These are phyloP conservation scores for Grosmannia serpens DNA, from an alignment of 2,329 filamentous ascomycete species.

Conservation along the genomic window DNA sequence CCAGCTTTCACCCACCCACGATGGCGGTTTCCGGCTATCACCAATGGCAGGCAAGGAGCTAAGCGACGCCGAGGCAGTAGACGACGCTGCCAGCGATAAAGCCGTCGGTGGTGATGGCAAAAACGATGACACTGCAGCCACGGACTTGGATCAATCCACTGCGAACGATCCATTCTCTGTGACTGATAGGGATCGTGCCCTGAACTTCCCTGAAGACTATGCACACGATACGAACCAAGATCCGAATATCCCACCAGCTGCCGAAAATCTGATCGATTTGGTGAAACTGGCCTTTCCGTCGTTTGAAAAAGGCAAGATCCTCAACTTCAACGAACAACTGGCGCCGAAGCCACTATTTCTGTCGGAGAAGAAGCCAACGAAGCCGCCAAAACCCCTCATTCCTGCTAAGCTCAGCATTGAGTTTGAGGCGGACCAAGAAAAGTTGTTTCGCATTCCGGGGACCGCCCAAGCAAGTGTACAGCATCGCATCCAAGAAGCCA, in stretches of 20 bases:
- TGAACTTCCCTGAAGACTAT: conserved; percentile 34
- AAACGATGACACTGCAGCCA: conserved; percentile 14
- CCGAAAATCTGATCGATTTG: conserved; percentile 62
- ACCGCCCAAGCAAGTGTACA: conserved; percentile 41
- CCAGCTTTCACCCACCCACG: conserved; percentile 29
- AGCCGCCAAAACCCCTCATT: conserved; percentile 69
- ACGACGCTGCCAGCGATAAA: not conserved
- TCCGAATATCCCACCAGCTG: conserved; percentile 53
- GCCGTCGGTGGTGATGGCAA: not conserved
- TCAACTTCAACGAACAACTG: conserved; percentile 73
- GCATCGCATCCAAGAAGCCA: conserved; percentile 41
- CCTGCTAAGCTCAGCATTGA: conserved; percentile 86
- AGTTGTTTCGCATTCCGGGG: conserved; percentile 66
- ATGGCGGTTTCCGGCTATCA: conserved; percentile 21
- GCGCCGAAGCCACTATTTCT: conserved; percentile 70
- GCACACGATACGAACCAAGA: conserved; percentile 43
- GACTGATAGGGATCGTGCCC: conserved; percentile 19
- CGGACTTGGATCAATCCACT: conserved; percentile 20
- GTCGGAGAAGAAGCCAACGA: conserved; percentile 65
- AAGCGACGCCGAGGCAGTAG: conserved; percentile 19
- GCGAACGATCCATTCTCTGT: conserved; percentile 17
- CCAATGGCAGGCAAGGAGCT: conserved; percentile 25
- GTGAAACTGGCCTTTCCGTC: conserved; percentile 71
- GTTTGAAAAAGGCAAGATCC: conserved; percentile 63
- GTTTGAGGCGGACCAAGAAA: conserved; percentile 74